Percentiles rank a stretch among this genome's conserved stretches.
phyloP scores from a whole-genome alignment of 345 rosid species.

The Clarkia xantiana region DNA sequence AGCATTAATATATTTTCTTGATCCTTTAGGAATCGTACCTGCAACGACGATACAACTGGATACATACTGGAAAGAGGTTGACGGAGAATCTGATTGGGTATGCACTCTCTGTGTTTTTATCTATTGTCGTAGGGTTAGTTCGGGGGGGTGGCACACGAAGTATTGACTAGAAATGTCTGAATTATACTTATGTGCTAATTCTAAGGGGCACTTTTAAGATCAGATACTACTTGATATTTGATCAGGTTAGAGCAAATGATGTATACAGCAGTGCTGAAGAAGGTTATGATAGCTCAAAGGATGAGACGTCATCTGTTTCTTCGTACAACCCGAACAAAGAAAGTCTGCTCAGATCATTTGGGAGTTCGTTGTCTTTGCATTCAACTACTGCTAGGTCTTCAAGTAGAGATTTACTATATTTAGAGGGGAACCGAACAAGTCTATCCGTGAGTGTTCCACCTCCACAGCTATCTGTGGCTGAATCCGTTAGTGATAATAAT shows the following conservation, averaged over 20 bases:
- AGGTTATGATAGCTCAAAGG: slow-evolving; percentile 84
- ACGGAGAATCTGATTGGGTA: slow-evolving; percentile 98
- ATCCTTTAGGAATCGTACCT: slow-evolving; percentile 66
- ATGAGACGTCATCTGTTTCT: slow-evolving; percentile 81
- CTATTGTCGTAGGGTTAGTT: neutral
- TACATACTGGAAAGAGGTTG: slow-evolving; percentile 80
- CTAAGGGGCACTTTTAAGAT: neutral
- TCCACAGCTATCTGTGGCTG: slow-evolving; percentile 55
- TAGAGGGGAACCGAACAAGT: slow-evolving; percentile 40
- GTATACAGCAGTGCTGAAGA: slow-evolving; percentile 54
- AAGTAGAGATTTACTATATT: slow-evolving; percentile 32
- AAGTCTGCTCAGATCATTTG: slow-evolving; percentile 43
- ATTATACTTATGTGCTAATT: too few species aligned
- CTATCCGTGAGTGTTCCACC: slow-evolving; percentile 42
- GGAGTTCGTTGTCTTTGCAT: slow-evolving; percentile 67
- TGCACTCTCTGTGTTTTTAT: slow-evolving; percentile 8
- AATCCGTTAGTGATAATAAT: slow-evolving; percentile 45
- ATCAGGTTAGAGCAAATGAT: slow-evolving; percentile 70
- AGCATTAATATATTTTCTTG: slow-evolving; percentile 6
- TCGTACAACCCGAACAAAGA: slow-evolving; percentile 59
- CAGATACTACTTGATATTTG: slow-evolving; percentile 2
- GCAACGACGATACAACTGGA: slow-evolving; percentile 50
- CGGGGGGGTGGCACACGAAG: neutral
- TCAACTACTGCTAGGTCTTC: slow-evolving; percentile 57
- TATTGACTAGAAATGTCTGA: too few species aligned